These are phyloP conservation scores for Eutypella sp. DNA, from an alignment of 2,329 filamentous ascomycete genomes.

Conservation along the genomic window DNA sequence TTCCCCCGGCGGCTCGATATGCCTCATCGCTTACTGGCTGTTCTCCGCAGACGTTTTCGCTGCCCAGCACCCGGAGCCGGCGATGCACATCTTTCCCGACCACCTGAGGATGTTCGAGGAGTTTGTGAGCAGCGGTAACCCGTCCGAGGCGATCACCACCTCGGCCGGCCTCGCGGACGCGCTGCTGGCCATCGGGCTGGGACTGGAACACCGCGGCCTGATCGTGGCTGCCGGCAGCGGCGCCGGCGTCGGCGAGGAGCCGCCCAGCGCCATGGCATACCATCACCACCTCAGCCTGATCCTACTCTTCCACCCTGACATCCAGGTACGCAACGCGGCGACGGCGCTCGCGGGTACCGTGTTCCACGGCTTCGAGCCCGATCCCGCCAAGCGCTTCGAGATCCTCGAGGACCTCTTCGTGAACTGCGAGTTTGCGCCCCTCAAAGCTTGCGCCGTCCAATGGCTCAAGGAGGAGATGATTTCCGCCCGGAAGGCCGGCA, in stretches of 20 bases:
- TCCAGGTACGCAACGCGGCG: slow-evolving; percentile 51
- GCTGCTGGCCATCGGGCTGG: slow-evolving; percentile 54
- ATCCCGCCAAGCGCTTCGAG: slow-evolving; percentile 52
- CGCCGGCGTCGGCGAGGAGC: slow-evolving; percentile 22
- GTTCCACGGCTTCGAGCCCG: slow-evolving; percentile 51
- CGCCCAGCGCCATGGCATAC: slow-evolving; percentile 50
- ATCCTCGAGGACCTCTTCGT: slow-evolving; percentile 62
- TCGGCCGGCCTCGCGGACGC: slow-evolving; percentile 55
- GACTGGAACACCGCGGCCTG: slow-evolving; percentile 48
- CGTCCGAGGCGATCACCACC: slow-evolving; percentile 42
- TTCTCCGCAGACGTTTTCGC: slow-evolving; percentile 59
- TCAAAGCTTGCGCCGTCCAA: slow-evolving; percentile 58
- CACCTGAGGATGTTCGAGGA: slow-evolving; percentile 49
- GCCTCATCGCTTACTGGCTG: slow-evolving; percentile 56
- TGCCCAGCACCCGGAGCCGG: slow-evolving; percentile 47
- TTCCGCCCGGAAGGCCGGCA: slow-evolving; percentile 30
- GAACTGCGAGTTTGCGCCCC: slow-evolving; percentile 57
- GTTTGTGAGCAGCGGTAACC: slow-evolving; percentile 47
- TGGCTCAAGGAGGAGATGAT: slow-evolving; percentile 62
- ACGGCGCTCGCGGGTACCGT: slow-evolving; percentile 48
- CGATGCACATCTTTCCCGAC: slow-evolving; percentile 55
- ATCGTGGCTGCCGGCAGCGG: slow-evolving; percentile 23
- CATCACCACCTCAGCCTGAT: slow-evolving; percentile 55
- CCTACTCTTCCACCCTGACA: slow-evolving; percentile 51
- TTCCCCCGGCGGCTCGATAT: slow-evolving; percentile 54